These are phyloP conservation scores for Tetracladium setigerum DNA, from an alignment of 495 filamentous ascomycete species.

Conservation along the genomic window DNA sequence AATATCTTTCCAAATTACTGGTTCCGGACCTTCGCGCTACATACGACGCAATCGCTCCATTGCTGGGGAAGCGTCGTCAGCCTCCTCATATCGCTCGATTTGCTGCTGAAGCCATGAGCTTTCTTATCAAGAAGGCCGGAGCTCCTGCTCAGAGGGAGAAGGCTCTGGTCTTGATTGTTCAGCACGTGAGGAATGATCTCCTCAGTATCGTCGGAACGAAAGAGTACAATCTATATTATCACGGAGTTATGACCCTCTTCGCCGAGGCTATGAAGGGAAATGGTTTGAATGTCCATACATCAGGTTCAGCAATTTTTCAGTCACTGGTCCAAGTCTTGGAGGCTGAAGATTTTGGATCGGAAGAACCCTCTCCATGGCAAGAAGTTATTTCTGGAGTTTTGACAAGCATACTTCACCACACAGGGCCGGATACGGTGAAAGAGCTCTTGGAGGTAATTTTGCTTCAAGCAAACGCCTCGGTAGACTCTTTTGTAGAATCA, in stretches of 20 bases:
- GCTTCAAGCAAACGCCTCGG: constrained; percentile 31
- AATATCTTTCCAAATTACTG: constrained; percentile 82
- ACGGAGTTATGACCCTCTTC: constrained; percentile 86
- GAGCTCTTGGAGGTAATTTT: constrained; percentile 53
- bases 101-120: constrained; percentile 90
- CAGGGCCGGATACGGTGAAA: constrained; percentile 58
- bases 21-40: constrained; percentile 79
- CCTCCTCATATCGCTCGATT: constrained; percentile 83
- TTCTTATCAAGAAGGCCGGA: constrained; percentile 82
- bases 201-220: constrained; percentile 40
- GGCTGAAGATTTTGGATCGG: constrained; percentile 36
- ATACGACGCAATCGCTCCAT: constrained; percentile 71
- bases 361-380: constrained; percentile 38
- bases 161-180: constrained; percentile 60
- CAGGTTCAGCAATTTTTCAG: constrained; percentile 59
- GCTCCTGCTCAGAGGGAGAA: constrained; percentile 64
- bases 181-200: constrained; percentile 62
- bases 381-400: constrained; percentile 67
- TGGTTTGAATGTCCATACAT: constrained; percentile 72
- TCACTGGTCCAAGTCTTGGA: constrained; percentile 49
- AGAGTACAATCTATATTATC: constrained; percentile 56
- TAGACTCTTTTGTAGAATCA: not conserved
- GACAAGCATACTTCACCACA: constrained; percentile 74
- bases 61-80: constrained; percentile 76
- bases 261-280: constrained; percentile 81